phyloP scores from a whole-genome alignment of 176 grass and related monocot species.

The Cymbopogon citratus region DNA sequence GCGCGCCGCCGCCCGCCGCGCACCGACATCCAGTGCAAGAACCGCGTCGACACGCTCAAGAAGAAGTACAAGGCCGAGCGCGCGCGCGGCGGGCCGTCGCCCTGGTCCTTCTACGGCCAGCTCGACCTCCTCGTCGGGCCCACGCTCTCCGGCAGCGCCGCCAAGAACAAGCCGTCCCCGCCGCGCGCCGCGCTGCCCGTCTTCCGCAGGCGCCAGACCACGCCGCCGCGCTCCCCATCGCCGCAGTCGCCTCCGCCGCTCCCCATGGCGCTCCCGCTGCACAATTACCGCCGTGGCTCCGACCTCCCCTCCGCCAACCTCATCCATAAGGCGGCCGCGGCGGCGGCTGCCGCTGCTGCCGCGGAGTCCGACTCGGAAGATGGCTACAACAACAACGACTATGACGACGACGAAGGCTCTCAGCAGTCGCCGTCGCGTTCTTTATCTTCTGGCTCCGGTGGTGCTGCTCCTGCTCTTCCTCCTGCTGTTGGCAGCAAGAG shows the following conservation, averaged over 20 bases:
- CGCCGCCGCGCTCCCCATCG: conserved; percentile 31
- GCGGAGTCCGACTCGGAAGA: conserved; percentile 55
- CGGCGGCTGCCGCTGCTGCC: conserved; percentile 40
- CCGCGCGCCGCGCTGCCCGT: conserved; percentile 26
- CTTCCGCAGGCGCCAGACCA: conserved; percentile 22
- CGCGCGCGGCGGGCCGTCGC: conserved; percentile 32
- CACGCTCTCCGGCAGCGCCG: conserved; percentile 3
- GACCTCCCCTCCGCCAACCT: conserved; percentile 38
- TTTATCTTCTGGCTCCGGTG: conserved; percentile 42
- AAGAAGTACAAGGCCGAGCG: conserved; percentile 99
- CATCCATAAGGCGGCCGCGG: conserved; percentile 56
- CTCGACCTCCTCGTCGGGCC: conserved; percentile 81
- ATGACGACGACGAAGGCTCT: conserved; percentile 35
- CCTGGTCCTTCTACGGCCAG: conserved; percentile 69
- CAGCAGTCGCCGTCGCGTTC: conserved; percentile 56
- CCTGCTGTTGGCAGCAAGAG: conserved; percentile 28
- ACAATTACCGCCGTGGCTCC: conserved; percentile 31
- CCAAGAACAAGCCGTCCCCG: conserved; percentile 30
- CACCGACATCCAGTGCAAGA: conserved; percentile 99
- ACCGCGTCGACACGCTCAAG: conserved; percentile 95
- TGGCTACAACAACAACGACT: conserved; percentile 42
- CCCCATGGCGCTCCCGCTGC: conserved; percentile 38
- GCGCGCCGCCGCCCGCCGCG: conserved; percentile 69
- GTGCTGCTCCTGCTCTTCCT: not conserved
- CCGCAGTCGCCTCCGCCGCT: conserved; percentile 28